A percentile compares a stretch with the other conserved stretches of the same genome.
phyloP scores from a whole-genome alignment of 2,329 filamentous ascomycete genomes.

The Nectriaceae sp. region DNA sequence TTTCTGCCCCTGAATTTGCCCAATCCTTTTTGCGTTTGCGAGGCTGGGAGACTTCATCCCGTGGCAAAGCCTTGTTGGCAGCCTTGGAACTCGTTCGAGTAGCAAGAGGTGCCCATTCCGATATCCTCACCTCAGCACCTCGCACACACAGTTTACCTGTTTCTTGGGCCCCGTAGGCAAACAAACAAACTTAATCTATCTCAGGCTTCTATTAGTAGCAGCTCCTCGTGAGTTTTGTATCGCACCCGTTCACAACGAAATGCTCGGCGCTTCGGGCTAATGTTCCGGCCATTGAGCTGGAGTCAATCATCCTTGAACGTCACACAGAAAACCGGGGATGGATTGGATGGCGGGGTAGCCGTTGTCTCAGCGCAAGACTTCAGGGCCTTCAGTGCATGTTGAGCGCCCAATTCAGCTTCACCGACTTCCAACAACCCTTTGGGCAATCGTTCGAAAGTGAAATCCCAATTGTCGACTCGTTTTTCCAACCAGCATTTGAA shows the following conservation, averaged over 20 bases:
- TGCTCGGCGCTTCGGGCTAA: conserved; percentile 7
- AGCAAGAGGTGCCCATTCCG: too few relatives aligned
- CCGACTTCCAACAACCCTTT: background rate
- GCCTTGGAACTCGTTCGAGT: too few relatives aligned
- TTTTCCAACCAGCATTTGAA: background rate
- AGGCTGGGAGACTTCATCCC: too few relatives aligned
- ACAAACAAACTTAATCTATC: too few relatives aligned
- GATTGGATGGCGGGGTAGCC: conserved; percentile 27
- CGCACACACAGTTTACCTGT: too few relatives aligned
- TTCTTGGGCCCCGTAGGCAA: too few relatives aligned
- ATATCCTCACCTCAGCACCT: too few relatives aligned
- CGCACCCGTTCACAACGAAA: too few relatives aligned
- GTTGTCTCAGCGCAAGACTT: background rate
- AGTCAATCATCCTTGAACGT: background rate
- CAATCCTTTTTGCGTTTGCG: conserved; percentile 3
- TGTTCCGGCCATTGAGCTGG: background rate
- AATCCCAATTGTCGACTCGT: background rate
- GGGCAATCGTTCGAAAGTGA: background rate
- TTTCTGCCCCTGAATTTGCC: background rate
- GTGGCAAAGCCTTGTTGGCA: too few relatives aligned
- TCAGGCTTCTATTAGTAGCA: too few relatives aligned
- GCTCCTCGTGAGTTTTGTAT: too few relatives aligned
- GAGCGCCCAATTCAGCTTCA: conserved; percentile 5
- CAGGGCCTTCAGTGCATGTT: background rate
- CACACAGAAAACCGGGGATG: too few relatives aligned